These are phyloP conservation scores for Candida labiduridarum DNA, from an alignment of 1,139 yeast species.

Conservation along the genomic window DNA sequence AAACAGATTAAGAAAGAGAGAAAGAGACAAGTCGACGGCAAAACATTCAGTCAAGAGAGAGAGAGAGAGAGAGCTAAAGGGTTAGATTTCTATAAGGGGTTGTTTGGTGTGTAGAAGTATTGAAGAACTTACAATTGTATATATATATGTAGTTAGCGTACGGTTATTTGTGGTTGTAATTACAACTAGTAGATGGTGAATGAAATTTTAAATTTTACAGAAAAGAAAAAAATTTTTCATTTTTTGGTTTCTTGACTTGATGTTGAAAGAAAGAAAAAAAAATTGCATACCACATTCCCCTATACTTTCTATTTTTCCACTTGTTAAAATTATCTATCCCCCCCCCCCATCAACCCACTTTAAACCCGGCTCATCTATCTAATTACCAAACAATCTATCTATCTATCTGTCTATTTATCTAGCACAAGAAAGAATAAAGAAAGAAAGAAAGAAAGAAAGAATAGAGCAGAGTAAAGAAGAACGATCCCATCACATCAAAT, in stretches of 20 bases:
- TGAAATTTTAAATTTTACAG: not conserved
- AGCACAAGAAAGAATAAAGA: not conserved
- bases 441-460: not conserved
- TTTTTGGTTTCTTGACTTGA: not conserved
- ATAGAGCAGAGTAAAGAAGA: too few species aligned
- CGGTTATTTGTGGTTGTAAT: too few species aligned
- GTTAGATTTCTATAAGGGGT: too few species aligned
- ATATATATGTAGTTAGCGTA: too few species aligned
- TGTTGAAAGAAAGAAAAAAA: conserved; percentile 1
- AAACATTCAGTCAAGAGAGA: too few species aligned
- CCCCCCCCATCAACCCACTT: not conserved
- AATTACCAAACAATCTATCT: not conserved
- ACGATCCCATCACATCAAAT: too few species aligned
- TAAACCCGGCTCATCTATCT: not conserved
- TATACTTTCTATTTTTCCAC: not conserved
- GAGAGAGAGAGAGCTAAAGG: too few species aligned
- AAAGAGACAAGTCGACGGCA: not conserved
- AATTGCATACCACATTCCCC: conserved; percentile 8
- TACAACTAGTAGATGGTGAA: too few species aligned
- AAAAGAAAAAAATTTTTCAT: not conserved
- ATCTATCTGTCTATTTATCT: too few species aligned
- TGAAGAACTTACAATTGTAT: too few species aligned
- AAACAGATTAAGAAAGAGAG: too few species aligned
- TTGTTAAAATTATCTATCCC: not conserved
- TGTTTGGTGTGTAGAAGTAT: too few species aligned